These are phyloP conservation scores for Dactylellina leptospora DNA, from an alignment of 2,329 filamentous ascomycete species.

Conservation along the genomic window DNA sequence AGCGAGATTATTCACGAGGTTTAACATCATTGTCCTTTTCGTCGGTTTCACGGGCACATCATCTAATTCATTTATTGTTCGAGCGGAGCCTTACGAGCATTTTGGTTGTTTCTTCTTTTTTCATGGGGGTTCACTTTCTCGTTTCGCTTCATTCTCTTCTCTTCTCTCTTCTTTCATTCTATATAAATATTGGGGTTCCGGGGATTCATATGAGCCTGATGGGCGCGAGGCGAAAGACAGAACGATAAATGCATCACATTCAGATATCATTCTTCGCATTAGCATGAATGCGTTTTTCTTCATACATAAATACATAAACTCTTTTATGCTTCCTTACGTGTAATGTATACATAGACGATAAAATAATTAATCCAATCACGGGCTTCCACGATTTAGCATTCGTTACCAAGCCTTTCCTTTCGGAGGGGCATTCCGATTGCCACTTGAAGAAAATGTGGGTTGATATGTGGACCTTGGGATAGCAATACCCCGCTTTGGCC, in stretches of 20 bases:
- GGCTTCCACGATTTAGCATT: no score
- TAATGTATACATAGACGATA: background rate
- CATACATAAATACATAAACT: background rate
- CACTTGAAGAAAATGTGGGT: no score
- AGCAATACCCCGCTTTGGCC: no score
- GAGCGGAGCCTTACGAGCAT: background rate
- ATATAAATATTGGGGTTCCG: conserved; percentile 14
- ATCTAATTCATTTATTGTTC: no score
- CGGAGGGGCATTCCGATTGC: no score
- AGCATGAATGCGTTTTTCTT: no score
- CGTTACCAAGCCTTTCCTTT: no score
- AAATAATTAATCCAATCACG: no score
- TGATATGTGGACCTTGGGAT: no score
- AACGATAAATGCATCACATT: conserved; percentile 12
- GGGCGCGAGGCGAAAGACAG: background rate
- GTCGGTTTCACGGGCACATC: no score
- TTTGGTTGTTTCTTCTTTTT: conserved; percentile 8
- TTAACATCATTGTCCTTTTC: background rate
- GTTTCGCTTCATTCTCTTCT: conserved; percentile 9
- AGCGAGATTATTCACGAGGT: conserved; percentile 10
- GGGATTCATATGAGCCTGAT: no score
- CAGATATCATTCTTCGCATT: background rate
- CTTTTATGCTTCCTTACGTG: background rate
- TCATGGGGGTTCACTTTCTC: background rate
- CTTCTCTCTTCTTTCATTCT: conserved; percentile 5